phyloP scores from a whole-genome alignment of 2,329 filamentous ascomycete genomes.

The Xylaria sp. region DNA sequence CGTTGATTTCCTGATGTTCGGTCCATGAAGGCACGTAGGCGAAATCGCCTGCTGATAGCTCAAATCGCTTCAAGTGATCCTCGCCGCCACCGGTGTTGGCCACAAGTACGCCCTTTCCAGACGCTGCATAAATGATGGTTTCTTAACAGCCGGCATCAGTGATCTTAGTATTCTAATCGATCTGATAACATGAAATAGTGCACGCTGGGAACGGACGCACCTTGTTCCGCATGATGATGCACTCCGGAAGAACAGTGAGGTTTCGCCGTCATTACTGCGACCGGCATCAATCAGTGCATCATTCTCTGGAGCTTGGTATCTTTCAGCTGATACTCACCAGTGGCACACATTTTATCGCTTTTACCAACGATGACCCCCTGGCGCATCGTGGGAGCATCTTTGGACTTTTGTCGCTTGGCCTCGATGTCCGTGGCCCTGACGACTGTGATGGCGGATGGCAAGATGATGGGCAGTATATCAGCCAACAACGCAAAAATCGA shows the following conservation, averaged over 20 bases:
- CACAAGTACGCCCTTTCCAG: constrained; percentile 56
- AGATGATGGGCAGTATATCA: not conserved
- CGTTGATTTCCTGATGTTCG: constrained; percentile 66
- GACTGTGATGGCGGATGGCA: constrained; percentile 44
- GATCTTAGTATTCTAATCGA: not conserved
- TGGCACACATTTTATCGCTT: constrained; percentile 61
- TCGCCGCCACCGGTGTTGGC: constrained; percentile 52
- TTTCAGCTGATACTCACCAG: constrained; percentile 41
- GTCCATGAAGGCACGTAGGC: constrained; percentile 64
- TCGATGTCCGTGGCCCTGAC: constrained; percentile 44
- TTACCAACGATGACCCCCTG: constrained; percentile 57
- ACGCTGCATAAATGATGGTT: constrained; percentile 61
- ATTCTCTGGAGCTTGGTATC: not conserved
- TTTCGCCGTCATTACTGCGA: constrained; percentile 55
- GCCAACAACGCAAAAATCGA: not conserved
- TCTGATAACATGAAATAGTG: not conserved
- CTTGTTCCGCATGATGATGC: constrained; percentile 66
- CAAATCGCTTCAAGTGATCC: constrained; percentile 46
- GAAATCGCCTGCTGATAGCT: constrained; percentile 60
- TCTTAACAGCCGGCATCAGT: constrained; percentile 39
- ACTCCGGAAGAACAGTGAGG: constrained; percentile 57
- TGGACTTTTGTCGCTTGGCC: constrained; percentile 31
- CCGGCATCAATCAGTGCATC: constrained; percentile 21
- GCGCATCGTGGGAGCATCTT: constrained; percentile 33
- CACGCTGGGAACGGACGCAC: constrained; percentile 34